phyloP scores from a whole-genome alignment of 257 asterid genomes.

The Nicotiana benthamiana region DNA sequence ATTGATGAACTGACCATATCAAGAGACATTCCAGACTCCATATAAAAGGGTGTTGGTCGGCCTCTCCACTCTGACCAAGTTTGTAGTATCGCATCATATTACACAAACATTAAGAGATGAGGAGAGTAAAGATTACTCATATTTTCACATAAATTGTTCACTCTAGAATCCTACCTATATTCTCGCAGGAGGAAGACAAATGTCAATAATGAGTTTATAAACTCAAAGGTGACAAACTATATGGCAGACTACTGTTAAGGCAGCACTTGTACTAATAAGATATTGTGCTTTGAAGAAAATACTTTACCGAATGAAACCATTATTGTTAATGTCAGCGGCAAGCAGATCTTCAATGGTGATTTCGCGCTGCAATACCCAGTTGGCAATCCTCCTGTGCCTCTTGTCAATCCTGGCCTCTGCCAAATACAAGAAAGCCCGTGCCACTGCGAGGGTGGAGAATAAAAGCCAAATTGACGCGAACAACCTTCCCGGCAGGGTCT shows the following conservation, averaged over 20 bases:
- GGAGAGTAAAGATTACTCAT: background rate
- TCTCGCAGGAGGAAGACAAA: background rate
- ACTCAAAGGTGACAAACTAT: background rate
- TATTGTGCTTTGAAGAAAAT: background rate
- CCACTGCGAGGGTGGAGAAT: slow-evolving; percentile 73
- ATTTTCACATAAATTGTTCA: background rate
- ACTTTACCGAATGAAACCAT: slow-evolving; percentile 58
- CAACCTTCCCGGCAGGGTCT: slow-evolving; percentile 52
- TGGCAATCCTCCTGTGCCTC: slow-evolving; percentile 62
- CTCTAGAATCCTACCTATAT: background rate
- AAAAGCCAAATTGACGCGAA: slow-evolving; percentile 81
- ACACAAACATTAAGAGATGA: background rate
- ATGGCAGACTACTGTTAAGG: background rate
- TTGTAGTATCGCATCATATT: background rate
- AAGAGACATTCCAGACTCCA: background rate
- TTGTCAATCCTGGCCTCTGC: slow-evolving; percentile 83
- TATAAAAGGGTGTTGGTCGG: background rate
- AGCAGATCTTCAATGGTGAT: slow-evolving; percentile 76
- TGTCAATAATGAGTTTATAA: background rate
- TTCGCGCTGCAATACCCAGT: slow-evolving; percentile 70
- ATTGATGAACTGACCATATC: background rate
- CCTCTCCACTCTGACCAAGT: too few species aligned
- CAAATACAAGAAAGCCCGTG: slow-evolving; percentile 75
- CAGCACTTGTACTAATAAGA: background rate
- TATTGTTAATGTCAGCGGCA: slow-evolving; percentile 75